phyloP scores from a whole-genome alignment of 352 stramenopile genomes.

The Globisporangium echinulatum region DNA sequence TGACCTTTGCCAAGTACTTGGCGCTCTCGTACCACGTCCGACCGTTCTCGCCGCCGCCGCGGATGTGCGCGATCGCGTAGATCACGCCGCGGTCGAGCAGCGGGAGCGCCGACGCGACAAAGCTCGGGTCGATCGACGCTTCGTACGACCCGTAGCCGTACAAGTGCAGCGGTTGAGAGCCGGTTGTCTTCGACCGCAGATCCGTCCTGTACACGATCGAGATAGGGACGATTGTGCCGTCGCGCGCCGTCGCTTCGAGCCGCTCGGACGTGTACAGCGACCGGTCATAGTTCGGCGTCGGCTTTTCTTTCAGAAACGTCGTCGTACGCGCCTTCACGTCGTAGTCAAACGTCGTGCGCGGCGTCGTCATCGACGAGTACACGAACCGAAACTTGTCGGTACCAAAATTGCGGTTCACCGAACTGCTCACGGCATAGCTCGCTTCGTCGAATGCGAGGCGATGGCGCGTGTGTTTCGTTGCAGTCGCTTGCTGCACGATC shows the following conservation, averaged over 20 bases:
- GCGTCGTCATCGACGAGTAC: conserved; percentile 93
- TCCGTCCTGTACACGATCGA: conserved; percentile 79
- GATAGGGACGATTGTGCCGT: conserved; percentile 85
- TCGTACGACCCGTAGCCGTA: conserved; percentile 97
- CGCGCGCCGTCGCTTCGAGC: conserved; percentile 75
- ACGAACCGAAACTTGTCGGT: conserved; percentile 83
- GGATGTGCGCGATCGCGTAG: conserved; percentile 96
- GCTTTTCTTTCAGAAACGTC: conserved; percentile 88
- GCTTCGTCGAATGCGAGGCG: conserved; percentile 87
- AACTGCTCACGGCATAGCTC: conserved; percentile 82
- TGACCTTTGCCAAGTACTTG: conserved; percentile 97
- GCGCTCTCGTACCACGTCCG: conserved; percentile 94
- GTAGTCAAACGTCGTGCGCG: conserved; percentile 83
- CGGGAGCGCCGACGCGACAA: conserved; percentile 86
- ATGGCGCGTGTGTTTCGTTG: conserved; percentile 36
- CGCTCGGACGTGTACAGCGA: conserved; percentile 90
- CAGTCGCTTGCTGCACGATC: conserved; percentile 65
- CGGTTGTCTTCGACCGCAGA: conserved; percentile 35
- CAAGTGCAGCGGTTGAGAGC: conserved; percentile 73
- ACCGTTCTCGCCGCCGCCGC: conserved; percentile 97
- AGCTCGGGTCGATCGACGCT: conserved; percentile 90
- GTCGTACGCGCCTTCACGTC: conserved; percentile 56
- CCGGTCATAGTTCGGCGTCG: conserved; percentile 92
- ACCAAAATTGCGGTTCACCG: conserved; percentile 85
- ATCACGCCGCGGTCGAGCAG: conserved; percentile 94